A percentile compares a stretch with the other conserved stretches of the same genome.
Conservation (phyloP, 257 asterid genomes). For the Cruciata laevipes region DNA sequence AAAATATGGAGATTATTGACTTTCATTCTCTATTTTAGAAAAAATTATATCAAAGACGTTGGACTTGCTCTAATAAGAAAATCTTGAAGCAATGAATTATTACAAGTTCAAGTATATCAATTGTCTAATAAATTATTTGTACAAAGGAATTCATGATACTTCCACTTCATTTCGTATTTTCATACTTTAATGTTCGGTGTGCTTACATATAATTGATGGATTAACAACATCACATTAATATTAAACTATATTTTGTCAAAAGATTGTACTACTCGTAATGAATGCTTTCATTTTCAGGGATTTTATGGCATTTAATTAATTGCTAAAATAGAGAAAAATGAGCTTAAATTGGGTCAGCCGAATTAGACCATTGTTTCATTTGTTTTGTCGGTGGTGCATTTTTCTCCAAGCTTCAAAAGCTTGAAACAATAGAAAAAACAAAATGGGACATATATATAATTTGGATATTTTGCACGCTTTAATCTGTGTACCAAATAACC, state of each 20-base stretch:
- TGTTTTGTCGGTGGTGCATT: slow-evolving; percentile 22
- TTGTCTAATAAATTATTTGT: background rate
- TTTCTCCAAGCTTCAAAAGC: background rate
- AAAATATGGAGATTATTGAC: too few species aligned
- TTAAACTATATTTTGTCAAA: background rate
- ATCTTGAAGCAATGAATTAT: too few species aligned
- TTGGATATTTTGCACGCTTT: slow-evolving; percentile 1
- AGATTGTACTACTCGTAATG: background rate
- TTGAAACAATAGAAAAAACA: background rate
- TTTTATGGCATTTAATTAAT: background rate
- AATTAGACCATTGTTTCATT: background rate
- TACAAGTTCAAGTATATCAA: too few species aligned
- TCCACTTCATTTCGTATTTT: background rate
- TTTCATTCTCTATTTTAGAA: too few species aligned
- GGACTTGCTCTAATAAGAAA: too few species aligned
- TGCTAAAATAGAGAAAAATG: too few species aligned
- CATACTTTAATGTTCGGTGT: too few species aligned
- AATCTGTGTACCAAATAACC: background rate
- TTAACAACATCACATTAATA: background rate
- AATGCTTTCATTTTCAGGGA: background rate
- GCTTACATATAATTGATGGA: background rate
- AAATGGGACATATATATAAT: background rate
- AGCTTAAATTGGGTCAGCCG: background rate
- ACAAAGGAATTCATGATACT: background rate
- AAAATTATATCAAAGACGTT: too few species aligned